phyloP scores from a whole-genome alignment of 1,284 basidiomycete species.

The Sporisorium graminicola region DNA sequence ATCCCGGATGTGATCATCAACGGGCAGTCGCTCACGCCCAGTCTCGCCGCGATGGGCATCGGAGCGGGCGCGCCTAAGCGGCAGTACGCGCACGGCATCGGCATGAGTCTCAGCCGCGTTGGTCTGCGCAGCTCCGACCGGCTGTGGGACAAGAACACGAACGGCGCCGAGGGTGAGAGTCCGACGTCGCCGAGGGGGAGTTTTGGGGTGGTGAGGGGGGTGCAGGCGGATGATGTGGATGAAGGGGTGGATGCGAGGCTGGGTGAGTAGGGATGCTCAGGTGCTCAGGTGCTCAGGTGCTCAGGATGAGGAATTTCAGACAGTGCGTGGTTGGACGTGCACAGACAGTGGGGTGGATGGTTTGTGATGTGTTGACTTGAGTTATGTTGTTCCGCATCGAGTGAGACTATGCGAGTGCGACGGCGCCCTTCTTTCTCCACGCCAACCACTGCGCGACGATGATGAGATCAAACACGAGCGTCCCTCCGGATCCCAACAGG shows the following conservation, averaged over 20 bases:
- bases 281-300: not conserved
- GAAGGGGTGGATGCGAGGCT: not conserved
- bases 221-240: conserved; percentile 4
- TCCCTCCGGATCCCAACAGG: conserved; percentile 63
- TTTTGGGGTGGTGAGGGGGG: conserved; percentile 4
- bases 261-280: not conserved
- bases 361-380: not conserved
- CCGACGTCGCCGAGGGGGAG: conserved; percentile 17
- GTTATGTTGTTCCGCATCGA: too few species aligned
- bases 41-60: conserved; percentile 27
- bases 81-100: conserved; percentile 36
- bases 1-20: conserved; percentile 47
- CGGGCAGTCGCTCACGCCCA: conserved; percentile 24
- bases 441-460: conserved; percentile 62
- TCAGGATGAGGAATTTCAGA: not conserved
- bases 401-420: not conserved
- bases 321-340: too few species aligned
- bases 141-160: conserved; percentile 42
- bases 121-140: conserved; percentile 45
- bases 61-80: conserved; percentile 6
- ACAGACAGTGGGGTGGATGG: too few species aligned
- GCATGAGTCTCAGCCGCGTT: conserved; percentile 45
- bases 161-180: not conserved
- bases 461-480: conserved; percentile 66
- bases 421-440: conserved; percentile 48